phyloP scores from a whole-genome alignment of 2,329 filamentous ascomycete genomes.

The Microsporum canis region DNA sequence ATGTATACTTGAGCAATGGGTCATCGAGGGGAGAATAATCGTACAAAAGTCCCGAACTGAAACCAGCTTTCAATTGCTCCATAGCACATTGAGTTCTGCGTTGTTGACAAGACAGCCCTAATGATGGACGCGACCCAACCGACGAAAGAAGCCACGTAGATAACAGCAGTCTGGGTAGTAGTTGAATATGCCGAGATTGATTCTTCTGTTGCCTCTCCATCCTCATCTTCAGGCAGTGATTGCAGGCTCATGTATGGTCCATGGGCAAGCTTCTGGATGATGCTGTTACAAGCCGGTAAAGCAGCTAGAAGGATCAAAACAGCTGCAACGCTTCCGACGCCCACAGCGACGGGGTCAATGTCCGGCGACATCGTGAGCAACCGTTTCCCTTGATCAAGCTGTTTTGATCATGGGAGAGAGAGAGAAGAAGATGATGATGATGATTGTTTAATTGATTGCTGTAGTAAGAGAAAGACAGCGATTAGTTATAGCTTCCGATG shows the following conservation, averaged over 20 bases:
- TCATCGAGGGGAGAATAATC: background rate
- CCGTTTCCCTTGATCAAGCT: background rate
- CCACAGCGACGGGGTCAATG: background rate
- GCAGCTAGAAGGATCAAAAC: background rate
- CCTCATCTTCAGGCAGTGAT: background rate
- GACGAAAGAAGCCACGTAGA: background rate
- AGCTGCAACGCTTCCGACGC: background rate
- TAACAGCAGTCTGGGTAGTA: background rate
- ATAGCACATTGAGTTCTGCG: background rate
- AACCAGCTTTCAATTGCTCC: background rate
- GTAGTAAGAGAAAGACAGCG: background rate
- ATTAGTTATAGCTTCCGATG: background rate
- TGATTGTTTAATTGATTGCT: too few relatives aligned
- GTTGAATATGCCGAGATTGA: background rate
- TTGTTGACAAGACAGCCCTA: conserved; percentile 1
- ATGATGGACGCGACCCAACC: background rate
- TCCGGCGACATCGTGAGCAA: background rate
- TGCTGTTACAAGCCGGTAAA: background rate
- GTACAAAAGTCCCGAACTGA: conserved; percentile 1
- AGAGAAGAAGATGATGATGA: background rate
- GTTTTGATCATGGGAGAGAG: background rate
- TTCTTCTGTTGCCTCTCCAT: conserved; percentile 3
- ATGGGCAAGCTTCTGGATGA: background rate
- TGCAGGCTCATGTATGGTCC: background rate
- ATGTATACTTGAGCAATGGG: background rate